Conservation (phyloP, 2,329 filamentous ascomycete genomes). For the Magnaporthales sp. region DNA sequence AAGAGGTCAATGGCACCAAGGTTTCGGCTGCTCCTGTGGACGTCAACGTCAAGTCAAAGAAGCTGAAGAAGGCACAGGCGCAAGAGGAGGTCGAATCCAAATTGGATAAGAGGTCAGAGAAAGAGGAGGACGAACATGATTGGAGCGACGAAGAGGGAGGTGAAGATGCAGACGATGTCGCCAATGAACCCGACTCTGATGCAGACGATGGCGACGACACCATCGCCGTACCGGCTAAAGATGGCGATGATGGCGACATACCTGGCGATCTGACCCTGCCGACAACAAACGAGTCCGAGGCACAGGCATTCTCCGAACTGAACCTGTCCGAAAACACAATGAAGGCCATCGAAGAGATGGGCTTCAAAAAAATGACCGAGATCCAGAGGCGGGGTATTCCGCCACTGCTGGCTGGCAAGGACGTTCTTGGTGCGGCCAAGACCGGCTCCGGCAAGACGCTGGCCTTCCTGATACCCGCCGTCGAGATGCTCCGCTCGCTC, state of each 20-base stretch:
- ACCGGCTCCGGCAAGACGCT: constrained; percentile 93
- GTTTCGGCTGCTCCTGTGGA: constrained; percentile 5
- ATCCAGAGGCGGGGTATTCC: constrained; percentile 86
- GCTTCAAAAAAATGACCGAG: constrained; percentile 90
- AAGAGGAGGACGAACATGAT: constrained; percentile 10
- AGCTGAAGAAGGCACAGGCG: constrained; percentile 10
- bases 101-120: constrained; percentile 4
- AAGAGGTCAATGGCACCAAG: constrained; percentile 18
- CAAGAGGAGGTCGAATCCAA: constrained; percentile 8
- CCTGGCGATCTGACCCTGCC: constrained; percentile 38
- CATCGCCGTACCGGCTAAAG: constrained; percentile 10
- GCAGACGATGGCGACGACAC: constrained; percentile 7
- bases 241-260: constrained; percentile 18
- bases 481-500: constrained; percentile 86
- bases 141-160: constrained; percentile 11
- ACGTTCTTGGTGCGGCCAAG: constrained; percentile 87
- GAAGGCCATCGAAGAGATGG: constrained; percentile 83
- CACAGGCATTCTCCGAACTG: constrained; percentile 69
- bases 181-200: constrained; percentile 9
- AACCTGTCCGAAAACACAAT: constrained; percentile 83
- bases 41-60: constrained; percentile 8
- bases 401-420: constrained; percentile 74
- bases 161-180: constrained; percentile 10
- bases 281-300: constrained; percentile 49
- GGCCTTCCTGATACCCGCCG: constrained; percentile 85